Conservation (phyloP, 805 yeast species). For the Grigorovia humatica region DNA sequence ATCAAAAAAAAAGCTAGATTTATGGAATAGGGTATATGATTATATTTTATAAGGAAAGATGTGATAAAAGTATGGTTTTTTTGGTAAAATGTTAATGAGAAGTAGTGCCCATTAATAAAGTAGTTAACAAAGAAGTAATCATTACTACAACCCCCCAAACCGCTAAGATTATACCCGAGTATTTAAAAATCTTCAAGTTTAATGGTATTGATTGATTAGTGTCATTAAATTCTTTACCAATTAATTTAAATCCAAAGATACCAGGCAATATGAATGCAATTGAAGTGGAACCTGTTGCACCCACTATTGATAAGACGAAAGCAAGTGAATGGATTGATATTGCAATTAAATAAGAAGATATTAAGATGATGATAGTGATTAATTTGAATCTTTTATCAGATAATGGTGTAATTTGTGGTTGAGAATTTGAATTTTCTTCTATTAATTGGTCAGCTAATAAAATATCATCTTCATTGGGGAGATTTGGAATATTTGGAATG, state of each 20-base stretch:
- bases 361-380: constrained; percentile 39
- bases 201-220: constrained; percentile 12
- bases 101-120: constrained; percentile 22
- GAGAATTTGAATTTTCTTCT: constrained; percentile 14
- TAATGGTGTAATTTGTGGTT: constrained; percentile 14
- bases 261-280: constrained; percentile 75
- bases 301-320: constrained; percentile 60
- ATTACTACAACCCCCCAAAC: constrained; percentile 44
- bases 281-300: constrained; percentile 75
- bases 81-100: constrained; percentile 7
- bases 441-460: constrained; percentile 3
- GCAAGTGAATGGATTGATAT: constrained; percentile 54
- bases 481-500: not conserved
- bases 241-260: constrained; percentile 45
- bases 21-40: too few species aligned
- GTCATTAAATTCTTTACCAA: constrained; percentile 14
- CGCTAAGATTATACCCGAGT: constrained; percentile 30
- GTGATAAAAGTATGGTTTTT: not conserved
- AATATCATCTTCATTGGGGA: not conserved
- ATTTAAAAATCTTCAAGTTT: constrained; percentile 28
- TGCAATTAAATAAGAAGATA: constrained; percentile 46
- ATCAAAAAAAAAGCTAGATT: not conserved
- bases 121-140: constrained; percentile 39
- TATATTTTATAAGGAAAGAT: too few species aligned
- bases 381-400: constrained; percentile 34